phyloP scores from a whole-genome alignment of 2,329 filamentous ascomycete species.

The Fusarium mangiferae region DNA sequence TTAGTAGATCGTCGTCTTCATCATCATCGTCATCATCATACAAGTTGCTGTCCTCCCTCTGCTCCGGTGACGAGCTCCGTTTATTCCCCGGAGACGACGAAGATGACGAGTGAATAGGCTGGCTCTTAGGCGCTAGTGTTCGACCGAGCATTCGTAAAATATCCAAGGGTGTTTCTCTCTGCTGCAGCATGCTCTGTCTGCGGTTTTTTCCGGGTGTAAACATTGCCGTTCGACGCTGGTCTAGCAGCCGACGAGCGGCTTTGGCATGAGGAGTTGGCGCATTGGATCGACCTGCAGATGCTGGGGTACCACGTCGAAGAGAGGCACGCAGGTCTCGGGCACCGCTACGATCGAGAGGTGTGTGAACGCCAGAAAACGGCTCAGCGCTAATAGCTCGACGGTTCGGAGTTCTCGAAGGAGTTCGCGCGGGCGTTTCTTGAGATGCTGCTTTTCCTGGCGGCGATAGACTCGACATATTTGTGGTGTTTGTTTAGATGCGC shows the following conservation, averaged over 20 bases:
- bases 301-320: slow-evolving; percentile 55
- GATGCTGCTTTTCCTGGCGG: slow-evolving; percentile 25
- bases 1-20: slow-evolving; percentile 59
- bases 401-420: slow-evolving; percentile 44
- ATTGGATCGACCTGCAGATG: slow-evolving; percentile 57
- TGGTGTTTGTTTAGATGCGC: slow-evolving; percentile 25
- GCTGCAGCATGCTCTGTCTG: slow-evolving; percentile 66
- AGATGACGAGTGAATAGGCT: slow-evolving; percentile 59
- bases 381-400: slow-evolving; percentile 48
- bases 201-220: slow-evolving; percentile 69
- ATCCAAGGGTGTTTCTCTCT: slow-evolving; percentile 66
- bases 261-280: slow-evolving; percentile 69
- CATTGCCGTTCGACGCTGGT: slow-evolving; percentile 67
- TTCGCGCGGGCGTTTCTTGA: slow-evolving; percentile 22
- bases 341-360: slow-evolving; percentile 53
- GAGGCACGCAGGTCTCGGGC: slow-evolving; percentile 53
- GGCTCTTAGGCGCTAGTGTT: slow-evolving; percentile 61
- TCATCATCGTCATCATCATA: slow-evolving; percentile 64
- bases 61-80: slow-evolving; percentile 43
- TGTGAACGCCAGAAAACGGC: slow-evolving; percentile 55
- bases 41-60: slow-evolving; percentile 55
- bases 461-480: slow-evolving; percentile 28
- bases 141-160: slow-evolving; percentile 65
- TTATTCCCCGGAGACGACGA: slow-evolving; percentile 52
- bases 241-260: slow-evolving; percentile 67